Evolutionary conservation across 495 filamentous ascomycete species (phyloP).

Genomic region (Annulohypoxylon moriforme): DNA sequence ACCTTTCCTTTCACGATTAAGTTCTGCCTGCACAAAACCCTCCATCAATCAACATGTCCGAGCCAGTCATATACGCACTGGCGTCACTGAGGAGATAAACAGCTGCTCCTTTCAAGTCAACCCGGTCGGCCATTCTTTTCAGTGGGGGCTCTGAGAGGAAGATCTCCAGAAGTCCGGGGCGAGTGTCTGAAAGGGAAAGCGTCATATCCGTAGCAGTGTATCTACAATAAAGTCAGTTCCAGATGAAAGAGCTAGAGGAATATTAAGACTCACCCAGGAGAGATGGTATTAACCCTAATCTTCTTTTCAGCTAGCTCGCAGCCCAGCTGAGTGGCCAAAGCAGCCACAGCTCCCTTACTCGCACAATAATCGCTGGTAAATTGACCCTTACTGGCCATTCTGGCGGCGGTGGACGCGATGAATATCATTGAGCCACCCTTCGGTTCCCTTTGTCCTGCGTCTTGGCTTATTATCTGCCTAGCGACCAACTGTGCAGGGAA

Average conservation of each 20-base stretch:
- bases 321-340: neutral
- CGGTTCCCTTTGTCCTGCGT: neutral
- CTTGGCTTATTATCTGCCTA: neutral
- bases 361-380: neutral
- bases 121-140: neutral
- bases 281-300: neutral
- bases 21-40: neutral
- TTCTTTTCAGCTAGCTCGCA: neutral
- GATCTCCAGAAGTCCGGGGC: neutral
- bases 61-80: neutral
- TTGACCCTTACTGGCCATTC: neutral
- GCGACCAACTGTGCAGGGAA: neutral
- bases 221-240: neutral
- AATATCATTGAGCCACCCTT: neutral
- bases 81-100: neutral
- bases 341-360: neutral
- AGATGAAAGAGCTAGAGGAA: neutral
- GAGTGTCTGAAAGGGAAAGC: neutral
- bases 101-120: neutral
- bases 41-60: neutral
- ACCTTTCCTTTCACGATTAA: neutral
- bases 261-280: neutral
- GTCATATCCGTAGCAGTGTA: neutral
- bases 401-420: neutral
- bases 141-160: neutral